Base-by-base conservation (phyloP, 495 filamentous ascomycete genomes). In the Xylaria castorea region DNA sequence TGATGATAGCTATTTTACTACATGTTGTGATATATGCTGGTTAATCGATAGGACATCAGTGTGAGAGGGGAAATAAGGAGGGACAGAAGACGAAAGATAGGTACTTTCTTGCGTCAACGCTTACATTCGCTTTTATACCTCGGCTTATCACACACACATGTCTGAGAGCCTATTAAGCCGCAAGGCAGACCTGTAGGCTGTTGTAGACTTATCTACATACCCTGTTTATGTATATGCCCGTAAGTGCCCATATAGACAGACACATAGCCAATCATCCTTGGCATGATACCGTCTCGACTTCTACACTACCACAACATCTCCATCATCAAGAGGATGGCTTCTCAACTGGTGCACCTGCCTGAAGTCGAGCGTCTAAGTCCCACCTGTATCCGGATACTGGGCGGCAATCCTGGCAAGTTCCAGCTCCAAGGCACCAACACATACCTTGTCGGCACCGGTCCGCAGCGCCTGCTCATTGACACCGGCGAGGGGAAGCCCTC, bases 341-440 rank as follows among this genome's bases (percentile, higher is more conserved):
- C 64, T 12, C 77, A 83, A 64, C 77, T 87, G 5, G 76, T 80
- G 22, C 78, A 85, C 5, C 84, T 94, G 48, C 87, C 88, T 22
- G 91, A 93, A 68, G 83, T 92, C 51, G 87, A 91, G 77, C 85
- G 89, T 60, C 85, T 95, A 51, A 91, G 89, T 72, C 83, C 90
- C 1, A 82, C 84, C 18, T 89, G 92, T 22, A 90, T 94, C 73
- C 87, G 93, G 69, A 91, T 97, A 66, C 84, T 97, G 12, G 94
- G 89, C 66, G 92, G 91, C 18, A 97, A 97, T 79, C 92, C 94
- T 11, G 88, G 91, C 74, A 95, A 95, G 74, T 88, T 89, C 78
- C 85, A 84, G 0, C 80, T 89, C 27, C 86, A 89, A 67, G 87
- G 86, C 70, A 97, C 94, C 66, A 97, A 97, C 80, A 97, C 94